Base-by-base conservation (phyloP, 2,329 filamentous ascomycete species). In the Waltergamsia citrina region DNA sequence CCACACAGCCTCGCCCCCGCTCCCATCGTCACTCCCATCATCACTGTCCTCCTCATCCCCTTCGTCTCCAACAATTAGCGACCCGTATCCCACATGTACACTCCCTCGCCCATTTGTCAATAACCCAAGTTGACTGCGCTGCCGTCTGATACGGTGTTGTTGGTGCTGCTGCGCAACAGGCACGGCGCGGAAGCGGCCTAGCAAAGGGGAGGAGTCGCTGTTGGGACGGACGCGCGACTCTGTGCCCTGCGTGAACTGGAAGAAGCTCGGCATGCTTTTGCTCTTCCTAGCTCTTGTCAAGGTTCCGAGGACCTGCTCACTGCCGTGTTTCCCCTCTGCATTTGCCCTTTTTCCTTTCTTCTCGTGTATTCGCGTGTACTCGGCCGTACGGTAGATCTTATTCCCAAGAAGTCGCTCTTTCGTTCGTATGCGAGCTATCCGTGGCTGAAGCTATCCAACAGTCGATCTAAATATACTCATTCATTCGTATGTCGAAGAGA, bases 111-210 rank as follows among this genome's bases (percentile, higher is more conserved):
- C 51, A 36, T 50, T 51, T 8, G 62, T 56, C 8, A 68, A 49
- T 41, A 65, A 44, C 7, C 60, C 60, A 23, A 63, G 50, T 44
- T 59, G 60, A 40, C 51, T 54, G 25, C 48, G 45, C 25, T 50
- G 48, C 18, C 49, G 48, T 15, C 42, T 33, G 20, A 50, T 44
- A 9, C 28, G 28, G 11, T 19, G 14, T 7, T 30, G 16, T 8
- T 29, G 23, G n/a, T 36, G 29, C 34, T 32, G 34, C 34, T 32
- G 34, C 32, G 49, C 52, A 18, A 63, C 58, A 7, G 72, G 73
- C 14, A 81, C 73, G 38, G 76, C 77, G 40, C 76, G 73, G 56
- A 77, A 81, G 25, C 77, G 72, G 41, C 77, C 77, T 3, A 81
- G 68, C 7, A 80, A 57, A 17, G 77, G 74, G 14, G 75, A 72